Evolutionary conservation across 805 yeast species (phyloP).

Genomic region (Candida ovalis): DNA sequence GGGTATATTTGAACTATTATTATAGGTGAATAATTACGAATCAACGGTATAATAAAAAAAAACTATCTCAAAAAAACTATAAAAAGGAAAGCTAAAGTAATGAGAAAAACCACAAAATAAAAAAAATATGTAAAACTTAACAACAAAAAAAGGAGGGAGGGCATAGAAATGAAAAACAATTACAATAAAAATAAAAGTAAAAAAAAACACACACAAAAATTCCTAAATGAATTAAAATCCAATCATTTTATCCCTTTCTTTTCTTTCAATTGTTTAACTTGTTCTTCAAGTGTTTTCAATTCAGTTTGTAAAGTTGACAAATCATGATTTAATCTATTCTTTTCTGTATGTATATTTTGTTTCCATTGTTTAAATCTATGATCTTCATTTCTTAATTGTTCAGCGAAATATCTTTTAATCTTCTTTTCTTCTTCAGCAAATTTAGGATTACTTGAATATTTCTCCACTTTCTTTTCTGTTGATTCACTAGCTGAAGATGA

Average conservation of each 20-base stretch:
- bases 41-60: background rate
- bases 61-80: background rate
- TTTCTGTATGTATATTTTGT: conserved; percentile 90
- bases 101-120: background rate
- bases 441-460: conserved; percentile 67
- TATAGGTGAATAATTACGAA: background rate
- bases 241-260: conserved; percentile 40
- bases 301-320: conserved; percentile 83
- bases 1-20: background rate
- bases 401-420: conserved; percentile 90
- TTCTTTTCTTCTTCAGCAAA: conserved; percentile 96
- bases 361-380: conserved; percentile 99
- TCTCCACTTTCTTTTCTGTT: conserved; percentile 33
- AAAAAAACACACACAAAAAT: too few relatives aligned
- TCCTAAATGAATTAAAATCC: background rate
- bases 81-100: background rate
- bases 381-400: conserved; percentile 94
- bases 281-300: conserved; percentile 70
- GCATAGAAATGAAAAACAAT: background rate
- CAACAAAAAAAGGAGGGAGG: background rate
- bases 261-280: conserved; percentile 58
- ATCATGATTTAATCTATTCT: conserved; percentile 90
- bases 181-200: background rate
- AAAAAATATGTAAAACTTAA: background rate
- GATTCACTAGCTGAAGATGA: background rate